A percentile compares a stretch with the other conserved stretches of the same genome.
phyloP scores from a whole-genome alignment of 805 yeast species.

The Hanseniaspora clermontiae region DNA sequence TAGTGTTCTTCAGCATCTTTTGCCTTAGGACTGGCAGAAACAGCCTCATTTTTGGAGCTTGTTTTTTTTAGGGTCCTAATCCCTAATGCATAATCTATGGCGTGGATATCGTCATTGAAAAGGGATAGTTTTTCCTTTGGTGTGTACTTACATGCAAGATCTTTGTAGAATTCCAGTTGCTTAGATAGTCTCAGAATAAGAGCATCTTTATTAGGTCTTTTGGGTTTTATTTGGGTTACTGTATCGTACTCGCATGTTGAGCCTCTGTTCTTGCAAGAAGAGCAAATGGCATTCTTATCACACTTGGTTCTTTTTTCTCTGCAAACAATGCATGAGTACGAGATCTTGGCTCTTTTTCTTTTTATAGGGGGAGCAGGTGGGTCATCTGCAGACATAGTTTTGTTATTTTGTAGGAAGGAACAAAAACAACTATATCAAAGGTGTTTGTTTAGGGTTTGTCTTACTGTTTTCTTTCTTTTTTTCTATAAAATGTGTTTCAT shows the following conservation, averaged over 20 bases:
- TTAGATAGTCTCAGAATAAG: conserved; percentile 23
- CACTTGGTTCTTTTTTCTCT: conserved; percentile 27
- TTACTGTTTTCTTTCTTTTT: too few species aligned
- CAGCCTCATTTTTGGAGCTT: background rate
- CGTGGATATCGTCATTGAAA: conserved; percentile 8
- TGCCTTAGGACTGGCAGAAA: too few species aligned
- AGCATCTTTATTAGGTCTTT: conserved; percentile 25
- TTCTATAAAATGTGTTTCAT: too few species aligned
- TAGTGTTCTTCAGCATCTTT: background rate
- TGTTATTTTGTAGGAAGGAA: background rate
- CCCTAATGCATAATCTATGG: conserved; percentile 11
- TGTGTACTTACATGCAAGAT: conserved; percentile 18
- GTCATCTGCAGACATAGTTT: background rate
- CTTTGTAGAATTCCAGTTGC: conserved; percentile 26
- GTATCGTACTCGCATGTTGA: conserved; percentile 26
- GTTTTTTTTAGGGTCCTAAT: conserved; percentile 1
- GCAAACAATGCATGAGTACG: conserved; percentile 27
- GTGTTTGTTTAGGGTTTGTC: too few species aligned
- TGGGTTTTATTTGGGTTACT: conserved; percentile 24
- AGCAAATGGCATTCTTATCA: conserved; percentile 26
- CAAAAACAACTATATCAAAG: background rate
- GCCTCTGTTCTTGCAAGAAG: conserved; percentile 23
- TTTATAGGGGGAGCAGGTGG: background rate
- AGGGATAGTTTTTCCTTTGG: conserved; percentile 1
- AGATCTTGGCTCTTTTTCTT: conserved; percentile 24